Conservation (phyloP, 75 land plant genomes). For the Azolla pinnata region DNA sequence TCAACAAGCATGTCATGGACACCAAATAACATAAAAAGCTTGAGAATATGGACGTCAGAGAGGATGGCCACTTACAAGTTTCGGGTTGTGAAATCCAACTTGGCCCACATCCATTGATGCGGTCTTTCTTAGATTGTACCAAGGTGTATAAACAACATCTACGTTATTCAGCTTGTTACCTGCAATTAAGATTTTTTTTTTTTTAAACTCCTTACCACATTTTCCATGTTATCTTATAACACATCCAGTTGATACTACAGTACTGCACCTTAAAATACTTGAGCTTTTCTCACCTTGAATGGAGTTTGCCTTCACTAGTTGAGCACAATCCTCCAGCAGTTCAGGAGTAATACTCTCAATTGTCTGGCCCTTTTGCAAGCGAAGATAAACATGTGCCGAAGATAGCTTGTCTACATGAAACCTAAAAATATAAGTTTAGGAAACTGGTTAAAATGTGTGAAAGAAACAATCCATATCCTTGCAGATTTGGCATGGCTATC, state of each 20-base stretch:
- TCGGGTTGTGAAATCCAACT: constrained; percentile 94
- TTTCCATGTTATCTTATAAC: no score
- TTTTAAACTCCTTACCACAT: no score
- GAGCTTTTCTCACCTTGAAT: constrained; percentile 94
- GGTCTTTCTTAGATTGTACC: constrained; percentile 91
- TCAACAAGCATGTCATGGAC: no score
- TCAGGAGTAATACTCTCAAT: constrained; percentile 76
- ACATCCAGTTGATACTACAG: no score
- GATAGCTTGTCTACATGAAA: constrained; percentile 99
- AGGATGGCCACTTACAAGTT: constrained; percentile 79
- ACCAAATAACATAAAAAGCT: no score
- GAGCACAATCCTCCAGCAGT: constrained; percentile 91
- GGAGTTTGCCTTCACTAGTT: constrained; percentile 97
- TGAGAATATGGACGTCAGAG: no score
- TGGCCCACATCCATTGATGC: constrained; percentile 98
- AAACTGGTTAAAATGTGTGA: no score
- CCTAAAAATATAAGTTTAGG: no score
- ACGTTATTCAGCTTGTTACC: constrained; percentile 93
- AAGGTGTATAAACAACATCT: constrained; percentile 98
- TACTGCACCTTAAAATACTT: no score
- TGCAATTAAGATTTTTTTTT: no score
- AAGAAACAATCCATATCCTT: background rate
- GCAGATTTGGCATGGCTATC: no score
- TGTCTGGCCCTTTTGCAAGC: constrained; percentile 86
- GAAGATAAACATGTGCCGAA: constrained; percentile 93